These are phyloP conservation scores for Naganishia vishniacii DNA, from an alignment of 768 basidiomycete species.

Conservation along the genomic window DNA sequence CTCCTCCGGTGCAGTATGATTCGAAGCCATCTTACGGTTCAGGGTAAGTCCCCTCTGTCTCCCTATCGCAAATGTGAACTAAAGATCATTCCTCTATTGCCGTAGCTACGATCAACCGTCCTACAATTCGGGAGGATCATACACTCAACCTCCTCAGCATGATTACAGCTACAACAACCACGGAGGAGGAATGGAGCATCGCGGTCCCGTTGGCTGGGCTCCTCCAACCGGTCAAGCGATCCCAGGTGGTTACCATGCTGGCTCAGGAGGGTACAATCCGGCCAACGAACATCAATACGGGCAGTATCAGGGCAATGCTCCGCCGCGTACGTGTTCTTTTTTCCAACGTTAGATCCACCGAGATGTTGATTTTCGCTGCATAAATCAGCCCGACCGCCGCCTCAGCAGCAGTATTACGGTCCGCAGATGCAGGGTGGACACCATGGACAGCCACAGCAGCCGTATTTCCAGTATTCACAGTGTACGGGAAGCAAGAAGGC, in stretches of 20 bases:
- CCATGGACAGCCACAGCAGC: slow-evolving; percentile 52
- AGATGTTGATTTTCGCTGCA: not conserved
- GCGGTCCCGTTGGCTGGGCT: slow-evolving; percentile 17
- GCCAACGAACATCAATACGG: slow-evolving; percentile 1
- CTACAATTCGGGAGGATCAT: not conserved
- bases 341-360: not conserved
- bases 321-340: not conserved
- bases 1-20: not conserved
- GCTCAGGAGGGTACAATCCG: not conserved
- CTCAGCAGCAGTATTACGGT: slow-evolving; percentile 60
- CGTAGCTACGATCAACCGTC: slow-evolving; percentile 7
- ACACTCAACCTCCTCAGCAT: slow-evolving; percentile 14
- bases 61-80: not conserved
- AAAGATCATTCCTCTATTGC: not conserved
- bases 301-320: slow-evolving; percentile 12
- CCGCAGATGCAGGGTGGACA: slow-evolving; percentile 55
- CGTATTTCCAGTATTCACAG: slow-evolving; percentile 79
- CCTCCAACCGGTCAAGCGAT: slow-evolving; percentile 19
- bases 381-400: slow-evolving; percentile 49
- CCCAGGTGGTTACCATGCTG: slow-evolving; percentile 7
- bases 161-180: slow-evolving; percentile 16
- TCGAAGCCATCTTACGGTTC: not conserved
- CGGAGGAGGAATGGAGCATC: not conserved
- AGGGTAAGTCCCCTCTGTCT: slow-evolving; percentile 4
- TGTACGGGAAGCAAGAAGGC: slow-evolving; percentile 83